Evolutionary conservation across 495 filamentous ascomycete genomes (phyloP).

Genomic region (Penicillium roqueforti): DNA sequence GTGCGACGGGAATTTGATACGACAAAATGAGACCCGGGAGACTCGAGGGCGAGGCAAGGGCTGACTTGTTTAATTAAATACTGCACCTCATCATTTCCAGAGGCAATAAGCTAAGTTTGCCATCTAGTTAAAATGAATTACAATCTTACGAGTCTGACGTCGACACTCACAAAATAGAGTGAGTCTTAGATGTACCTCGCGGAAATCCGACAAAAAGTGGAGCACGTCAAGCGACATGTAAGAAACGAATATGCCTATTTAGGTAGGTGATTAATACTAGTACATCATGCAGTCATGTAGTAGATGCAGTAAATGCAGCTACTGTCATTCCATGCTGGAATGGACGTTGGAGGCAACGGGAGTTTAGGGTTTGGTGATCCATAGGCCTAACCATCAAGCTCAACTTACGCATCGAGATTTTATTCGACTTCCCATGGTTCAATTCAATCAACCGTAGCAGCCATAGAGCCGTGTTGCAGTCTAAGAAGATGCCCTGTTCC

Average conservation of each 20-base stretch:
- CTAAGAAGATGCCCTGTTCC: neutral
- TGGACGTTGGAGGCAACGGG: too few species aligned
- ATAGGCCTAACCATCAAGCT: neutral
- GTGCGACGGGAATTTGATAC: conserved; percentile 12
- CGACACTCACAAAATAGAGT: neutral
- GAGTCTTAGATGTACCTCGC: conserved; percentile 12
- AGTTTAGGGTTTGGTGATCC: neutral
- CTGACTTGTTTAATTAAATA: conserved; percentile 11
- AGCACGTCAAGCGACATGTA: conserved; percentile 12
- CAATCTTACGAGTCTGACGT: conserved; percentile 6
- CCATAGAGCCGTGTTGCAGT: neutral
- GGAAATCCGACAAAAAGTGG: conserved; percentile 12
- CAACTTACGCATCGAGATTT: neutral
- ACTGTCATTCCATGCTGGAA: too few species aligned
- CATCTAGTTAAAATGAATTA: neutral
- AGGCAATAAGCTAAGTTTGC: conserved; percentile 10
- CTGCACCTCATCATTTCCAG: conserved; percentile 1
- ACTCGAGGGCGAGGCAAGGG: conserved; percentile 27
- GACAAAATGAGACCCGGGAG: conserved; percentile 2
- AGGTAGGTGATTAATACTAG: too few species aligned
- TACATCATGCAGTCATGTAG: too few species aligned
- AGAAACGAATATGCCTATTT: too few species aligned
- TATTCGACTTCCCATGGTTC: neutral
- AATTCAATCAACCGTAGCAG: neutral
- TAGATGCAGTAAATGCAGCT: too few species aligned